A percentile compares a stretch with the other conserved stretches of the same genome.
These are phyloP conservation scores for Canavalia gladiata DNA, from an alignment of 306 rosid genomes.

Conservation along the genomic window DNA sequence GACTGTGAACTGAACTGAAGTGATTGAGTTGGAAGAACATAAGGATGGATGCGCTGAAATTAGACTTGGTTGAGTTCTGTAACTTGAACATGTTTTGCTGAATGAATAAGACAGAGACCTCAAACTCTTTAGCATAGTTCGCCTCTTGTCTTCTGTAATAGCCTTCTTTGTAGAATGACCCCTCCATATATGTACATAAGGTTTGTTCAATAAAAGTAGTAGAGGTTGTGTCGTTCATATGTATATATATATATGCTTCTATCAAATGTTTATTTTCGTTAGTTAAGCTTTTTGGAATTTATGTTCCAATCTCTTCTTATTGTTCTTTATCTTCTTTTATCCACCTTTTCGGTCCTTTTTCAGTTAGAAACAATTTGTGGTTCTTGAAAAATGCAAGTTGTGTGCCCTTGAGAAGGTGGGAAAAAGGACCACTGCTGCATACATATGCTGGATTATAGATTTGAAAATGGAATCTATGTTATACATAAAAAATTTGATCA, in stretches of 20 bases:
- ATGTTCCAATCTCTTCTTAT: no score
- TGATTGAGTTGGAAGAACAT: conserved; percentile 50
- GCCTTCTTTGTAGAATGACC: conserved; percentile 51
- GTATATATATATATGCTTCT: background rate
- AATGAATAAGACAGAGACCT: conserved; percentile 53
- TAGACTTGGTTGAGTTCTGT: conserved; percentile 37
- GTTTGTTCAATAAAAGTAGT: conserved; percentile 67
- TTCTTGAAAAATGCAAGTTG: no score
- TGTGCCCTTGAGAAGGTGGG: no score
- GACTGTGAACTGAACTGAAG: conserved; percentile 49
- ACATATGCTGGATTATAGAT: no score
- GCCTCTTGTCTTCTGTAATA: conserved; percentile 55
- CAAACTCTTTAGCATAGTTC: conserved; percentile 39
- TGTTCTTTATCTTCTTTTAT: no score
- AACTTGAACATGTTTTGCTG: conserved; percentile 43
- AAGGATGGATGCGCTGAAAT: conserved; percentile 36
- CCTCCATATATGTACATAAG: conserved; percentile 71
- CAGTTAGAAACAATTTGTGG: no score
- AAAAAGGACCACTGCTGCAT: no score
- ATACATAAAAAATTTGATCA: no score
- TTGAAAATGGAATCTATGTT: no score
- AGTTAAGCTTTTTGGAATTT: no score
- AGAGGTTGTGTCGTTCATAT: conserved; percentile 52
- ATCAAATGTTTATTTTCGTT: no score
- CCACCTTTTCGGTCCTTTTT: no score